These are phyloP conservation scores for Forsythia viridissima DNA, from an alignment of 257 asterid species.

Conservation along the genomic window DNA sequence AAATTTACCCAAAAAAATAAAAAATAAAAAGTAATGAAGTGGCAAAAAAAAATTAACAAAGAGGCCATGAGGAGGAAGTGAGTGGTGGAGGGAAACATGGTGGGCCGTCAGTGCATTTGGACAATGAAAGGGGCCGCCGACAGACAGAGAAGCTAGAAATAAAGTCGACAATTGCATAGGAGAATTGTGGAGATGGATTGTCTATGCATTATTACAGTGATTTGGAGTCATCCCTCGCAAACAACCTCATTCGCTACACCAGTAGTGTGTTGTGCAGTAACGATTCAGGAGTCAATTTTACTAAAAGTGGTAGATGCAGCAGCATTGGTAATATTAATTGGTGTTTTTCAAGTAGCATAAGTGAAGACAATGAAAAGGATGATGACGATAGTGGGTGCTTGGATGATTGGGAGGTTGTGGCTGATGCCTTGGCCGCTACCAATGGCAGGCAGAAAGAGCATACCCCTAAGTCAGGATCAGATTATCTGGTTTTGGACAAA, in stretches of 20 bases:
- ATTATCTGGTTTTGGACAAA: constrained; percentile 22
- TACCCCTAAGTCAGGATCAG: constrained; percentile 26
- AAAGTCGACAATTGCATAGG: constrained; percentile 46
- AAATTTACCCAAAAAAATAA: too few species aligned
- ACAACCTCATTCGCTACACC: constrained; percentile 68
- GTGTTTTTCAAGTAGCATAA: constrained; percentile 42
- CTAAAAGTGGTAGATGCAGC: constrained; percentile 60
- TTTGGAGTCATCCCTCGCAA: constrained; percentile 55
- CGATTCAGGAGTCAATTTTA: constrained; percentile 58
- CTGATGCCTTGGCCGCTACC: constrained; percentile 86
- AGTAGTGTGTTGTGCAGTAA: constrained; percentile 60
- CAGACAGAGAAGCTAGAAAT: constrained; percentile 58
- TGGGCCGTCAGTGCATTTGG: constrained; percentile 27
- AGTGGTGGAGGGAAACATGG: constrained; percentile 26
- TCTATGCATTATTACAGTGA: constrained; percentile 55
- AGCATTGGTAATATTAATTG: constrained; percentile 42
- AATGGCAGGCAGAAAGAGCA: constrained; percentile 50
- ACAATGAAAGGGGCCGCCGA: constrained; percentile 30
- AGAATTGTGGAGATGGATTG: constrained; percentile 37
- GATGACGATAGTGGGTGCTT: constrained; percentile 76
- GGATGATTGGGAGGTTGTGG: constrained; percentile 97
- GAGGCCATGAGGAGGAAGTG: constrained; percentile 61
- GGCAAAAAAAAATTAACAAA: too few species aligned
- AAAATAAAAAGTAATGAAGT: too few species aligned
- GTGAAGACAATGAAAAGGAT: constrained; percentile 54